phyloP scores from a whole-genome alignment of 441 rosid species.

The Macaranga tanarius region DNA sequence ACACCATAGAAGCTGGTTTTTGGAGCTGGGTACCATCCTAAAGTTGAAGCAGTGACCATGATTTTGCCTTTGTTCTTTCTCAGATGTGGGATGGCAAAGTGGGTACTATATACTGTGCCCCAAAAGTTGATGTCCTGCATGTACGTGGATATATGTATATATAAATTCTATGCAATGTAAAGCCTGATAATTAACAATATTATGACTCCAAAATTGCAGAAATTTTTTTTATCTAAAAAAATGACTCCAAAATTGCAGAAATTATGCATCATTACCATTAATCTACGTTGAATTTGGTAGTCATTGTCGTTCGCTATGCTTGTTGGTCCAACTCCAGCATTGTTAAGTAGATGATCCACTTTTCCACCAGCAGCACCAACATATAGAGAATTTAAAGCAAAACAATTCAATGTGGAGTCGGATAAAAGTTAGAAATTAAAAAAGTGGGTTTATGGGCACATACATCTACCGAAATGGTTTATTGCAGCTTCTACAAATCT shows the following conservation, averaged over 20 bases:
- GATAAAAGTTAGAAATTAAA: neutral
- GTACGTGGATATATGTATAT: neutral
- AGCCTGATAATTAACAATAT: neutral
- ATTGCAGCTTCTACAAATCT: conserved; percentile 35
- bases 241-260: too few species aligned
- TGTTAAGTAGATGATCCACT: conserved; percentile 52
- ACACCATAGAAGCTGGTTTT: conserved; percentile 32
- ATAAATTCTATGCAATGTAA: neutral
- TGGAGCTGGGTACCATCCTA: conserved; percentile 33
- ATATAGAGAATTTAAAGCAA: neutral
- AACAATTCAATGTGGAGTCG: neutral
- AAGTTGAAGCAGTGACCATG: conserved; percentile 31
- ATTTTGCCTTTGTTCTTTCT: conserved; percentile 41
- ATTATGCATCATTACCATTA: neutral
- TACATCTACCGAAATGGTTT: conserved; percentile 45
- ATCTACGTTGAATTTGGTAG: neutral
- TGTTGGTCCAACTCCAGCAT: conserved; percentile 32
- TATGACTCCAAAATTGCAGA: too few species aligned
- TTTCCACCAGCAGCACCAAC: neutral
- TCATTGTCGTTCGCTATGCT: conserved; percentile 16
- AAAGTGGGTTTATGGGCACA: neutral
- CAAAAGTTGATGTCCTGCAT: conserved; percentile 43
- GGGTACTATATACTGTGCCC: conserved; percentile 37
- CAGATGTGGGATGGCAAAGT: conserved; percentile 38
- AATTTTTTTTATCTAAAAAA: too few species aligned